Evolutionary conservation across 768 basidiomycete species (phyloP).

Genomic region (Mycena polygramma): DNA sequence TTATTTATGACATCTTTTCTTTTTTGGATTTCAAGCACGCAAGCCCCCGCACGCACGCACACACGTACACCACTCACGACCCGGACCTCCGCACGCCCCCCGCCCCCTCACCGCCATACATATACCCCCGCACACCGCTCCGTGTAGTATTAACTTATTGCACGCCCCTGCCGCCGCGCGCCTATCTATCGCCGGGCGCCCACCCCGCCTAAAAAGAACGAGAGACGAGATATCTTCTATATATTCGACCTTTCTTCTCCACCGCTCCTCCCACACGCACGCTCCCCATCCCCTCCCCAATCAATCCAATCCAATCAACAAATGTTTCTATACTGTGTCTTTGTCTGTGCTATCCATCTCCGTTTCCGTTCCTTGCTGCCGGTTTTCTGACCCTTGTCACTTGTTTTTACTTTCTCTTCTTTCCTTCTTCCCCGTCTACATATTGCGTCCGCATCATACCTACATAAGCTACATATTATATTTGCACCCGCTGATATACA

Average conservation of each 20-base stretch:
- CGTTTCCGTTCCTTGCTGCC: background rate
- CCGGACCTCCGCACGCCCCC: background rate
- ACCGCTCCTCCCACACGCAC: background rate
- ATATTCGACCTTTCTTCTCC: background rate
- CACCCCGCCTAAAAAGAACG: slow-evolving; percentile 4
- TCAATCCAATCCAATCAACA: background rate
- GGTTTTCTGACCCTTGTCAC: background rate
- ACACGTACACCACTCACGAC: slow-evolving; percentile 18
- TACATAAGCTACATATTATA: slow-evolving; percentile 10
- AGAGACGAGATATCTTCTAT: slow-evolving; percentile 9
- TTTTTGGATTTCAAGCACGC: slow-evolving; percentile 44
- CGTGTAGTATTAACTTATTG: slow-evolving; percentile 36
- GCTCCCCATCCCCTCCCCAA: background rate
- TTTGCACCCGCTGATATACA: slow-evolving; percentile 17
- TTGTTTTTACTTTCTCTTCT: background rate
- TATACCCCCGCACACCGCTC: slow-evolving; percentile 11
- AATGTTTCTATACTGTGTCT: background rate
- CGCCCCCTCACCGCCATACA: slow-evolving; percentile 8
- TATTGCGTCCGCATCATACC: background rate
- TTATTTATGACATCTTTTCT: slow-evolving; percentile 34
- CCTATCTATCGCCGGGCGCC: slow-evolving; percentile 3
- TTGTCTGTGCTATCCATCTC: background rate
- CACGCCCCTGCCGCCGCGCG: slow-evolving; percentile 17
- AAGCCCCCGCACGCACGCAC: background rate
- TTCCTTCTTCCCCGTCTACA: background rate